Evolutionary conservation across 139 green algal genomes (phyloP).

Genomic region (Trebouxia sp.): DNA sequence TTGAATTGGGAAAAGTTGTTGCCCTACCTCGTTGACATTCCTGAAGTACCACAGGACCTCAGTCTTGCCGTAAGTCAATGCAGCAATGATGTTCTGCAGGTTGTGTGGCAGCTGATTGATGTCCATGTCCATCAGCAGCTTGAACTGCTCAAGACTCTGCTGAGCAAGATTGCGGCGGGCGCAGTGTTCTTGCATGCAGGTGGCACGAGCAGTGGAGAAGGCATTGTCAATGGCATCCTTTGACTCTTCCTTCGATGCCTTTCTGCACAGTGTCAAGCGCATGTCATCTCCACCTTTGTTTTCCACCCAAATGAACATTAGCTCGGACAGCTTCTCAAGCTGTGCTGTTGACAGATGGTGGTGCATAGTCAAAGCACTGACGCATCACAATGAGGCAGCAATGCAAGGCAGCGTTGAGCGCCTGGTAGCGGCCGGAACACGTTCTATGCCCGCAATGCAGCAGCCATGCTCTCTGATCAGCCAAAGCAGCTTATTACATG

Average conservation of each 20-base stretch:
- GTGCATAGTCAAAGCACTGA: no score
- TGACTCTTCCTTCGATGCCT: neutral
- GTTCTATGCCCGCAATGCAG: no score
- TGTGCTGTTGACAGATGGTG: no score
- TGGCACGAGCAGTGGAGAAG: neutral
- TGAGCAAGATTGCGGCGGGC: slow-evolving; percentile 3
- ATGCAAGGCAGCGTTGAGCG: no score
- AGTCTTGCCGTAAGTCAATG: neutral
- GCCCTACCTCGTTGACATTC: slow-evolving; percentile 20
- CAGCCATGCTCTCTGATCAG: neutral
- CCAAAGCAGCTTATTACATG: neutral
- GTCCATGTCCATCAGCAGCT: neutral
- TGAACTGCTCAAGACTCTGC: neutral
- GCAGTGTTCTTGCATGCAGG: slow-evolving; percentile 30
- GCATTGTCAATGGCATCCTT: slow-evolving; percentile 16
- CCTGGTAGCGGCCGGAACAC: no score
- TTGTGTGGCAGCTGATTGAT: slow-evolving; percentile 13
- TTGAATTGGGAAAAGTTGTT: no score
- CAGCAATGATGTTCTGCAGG: slow-evolving; percentile 22
- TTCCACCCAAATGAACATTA: no score
- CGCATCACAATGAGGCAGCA: no score
- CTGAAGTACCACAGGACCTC: slow-evolving; percentile 33
- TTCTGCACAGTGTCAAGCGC: no score
- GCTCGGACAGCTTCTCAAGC: no score
- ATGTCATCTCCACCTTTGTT: no score